Evolutionary conservation across 164 flowering plant species (phyloP), one percentile per base, ranked within the genome.

Genomic region (Saururus chinensis): DNA sequence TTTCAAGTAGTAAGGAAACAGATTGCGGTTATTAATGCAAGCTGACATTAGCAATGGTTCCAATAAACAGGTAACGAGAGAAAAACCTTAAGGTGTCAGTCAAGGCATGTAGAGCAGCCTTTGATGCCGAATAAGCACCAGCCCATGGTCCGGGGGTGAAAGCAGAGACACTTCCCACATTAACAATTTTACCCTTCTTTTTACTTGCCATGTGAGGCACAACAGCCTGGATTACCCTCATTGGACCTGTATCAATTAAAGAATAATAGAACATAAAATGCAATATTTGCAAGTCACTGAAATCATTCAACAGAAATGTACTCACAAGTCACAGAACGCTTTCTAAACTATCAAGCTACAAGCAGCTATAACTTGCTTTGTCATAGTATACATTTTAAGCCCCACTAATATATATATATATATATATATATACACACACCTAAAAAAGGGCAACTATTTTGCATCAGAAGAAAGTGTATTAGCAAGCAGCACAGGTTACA

Each of bases 171-270:
- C 99, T 90, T 66, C 98, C 96, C 35, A 92, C 57, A 60, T 89
- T 90, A 40, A 88, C 97, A 41, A 93, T 80, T 75, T 84, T 89
- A 53, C 98, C 96, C 75, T 82, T 81, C 66, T 70, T 80, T 74
- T 84, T 83, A 35, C 81, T 68, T 61, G 82, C 85, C 98, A 92
- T 86, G 74, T 89, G 96, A 60, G 93, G 98, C 25, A 82, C 83
- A 56, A 85, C 98, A 56, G 96, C 87, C 74, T 92, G 98, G 75
- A 87, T 70, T 79, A 89, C 51, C 67, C 96, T 84, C 80, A 89
- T 64, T 22, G 92, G 35, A 62, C 96, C 98, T 91, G 65, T 26
- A 45, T 45, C 14, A 12, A 45, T 12, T 45, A 2, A 13, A 12
- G 17, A 13, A 45, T 45, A 45, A 12, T 2, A 45, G 17, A 45